A percentile compares a stretch with the other conserved stretches of the same genome.
Conservation (phyloP, 1,284 basidiomycete genomes). For the Ceraceosorus bombacis region DNA sequence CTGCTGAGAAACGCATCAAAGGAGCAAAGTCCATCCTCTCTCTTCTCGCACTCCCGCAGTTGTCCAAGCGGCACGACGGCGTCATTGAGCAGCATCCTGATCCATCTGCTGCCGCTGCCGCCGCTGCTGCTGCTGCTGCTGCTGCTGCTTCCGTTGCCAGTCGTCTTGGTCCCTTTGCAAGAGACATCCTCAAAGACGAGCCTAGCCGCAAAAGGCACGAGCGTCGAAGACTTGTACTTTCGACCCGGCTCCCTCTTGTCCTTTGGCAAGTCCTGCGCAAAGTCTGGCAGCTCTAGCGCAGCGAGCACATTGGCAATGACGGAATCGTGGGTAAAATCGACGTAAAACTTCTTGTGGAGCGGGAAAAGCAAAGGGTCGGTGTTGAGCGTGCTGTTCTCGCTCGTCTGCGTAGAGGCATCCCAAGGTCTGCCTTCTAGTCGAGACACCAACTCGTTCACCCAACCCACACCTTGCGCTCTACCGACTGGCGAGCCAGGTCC, state of each 20-base stretch:
- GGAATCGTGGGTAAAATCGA: constrained; percentile 47
- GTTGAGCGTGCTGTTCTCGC: constrained; percentile 42
- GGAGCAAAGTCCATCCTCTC: constrained; percentile 7
- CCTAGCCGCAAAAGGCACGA: constrained; percentile 42
- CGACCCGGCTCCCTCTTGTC: constrained; percentile 13
- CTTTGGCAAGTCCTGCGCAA: constrained; percentile 7
- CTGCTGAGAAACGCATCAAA: constrained; percentile 5
- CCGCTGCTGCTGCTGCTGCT: background rate
- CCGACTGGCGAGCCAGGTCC: constrained; percentile 71
- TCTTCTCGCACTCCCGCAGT: constrained; percentile 21
- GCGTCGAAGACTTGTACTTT: constrained; percentile 25
- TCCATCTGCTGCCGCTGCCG: background rate
- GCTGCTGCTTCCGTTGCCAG: background rate
- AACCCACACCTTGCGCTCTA: constrained; percentile 74
- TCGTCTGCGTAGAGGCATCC: constrained; percentile 20
- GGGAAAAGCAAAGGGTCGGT: constrained; percentile 33
- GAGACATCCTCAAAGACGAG: constrained; percentile 35
- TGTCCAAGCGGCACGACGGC: constrained; percentile 35
- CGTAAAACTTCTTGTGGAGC: constrained; percentile 35
- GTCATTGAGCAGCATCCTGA: constrained; percentile 26
- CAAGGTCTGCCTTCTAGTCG: constrained; percentile 18
- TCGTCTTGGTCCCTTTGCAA: constrained; percentile 12
- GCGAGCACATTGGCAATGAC: constrained; percentile 38
- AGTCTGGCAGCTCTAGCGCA: constrained; percentile 25
- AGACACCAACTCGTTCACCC: constrained; percentile 53